These are phyloP conservation scores for Capsicum rhomboideum DNA, from an alignment of 257 asterid genomes.

Conservation along the genomic window DNA sequence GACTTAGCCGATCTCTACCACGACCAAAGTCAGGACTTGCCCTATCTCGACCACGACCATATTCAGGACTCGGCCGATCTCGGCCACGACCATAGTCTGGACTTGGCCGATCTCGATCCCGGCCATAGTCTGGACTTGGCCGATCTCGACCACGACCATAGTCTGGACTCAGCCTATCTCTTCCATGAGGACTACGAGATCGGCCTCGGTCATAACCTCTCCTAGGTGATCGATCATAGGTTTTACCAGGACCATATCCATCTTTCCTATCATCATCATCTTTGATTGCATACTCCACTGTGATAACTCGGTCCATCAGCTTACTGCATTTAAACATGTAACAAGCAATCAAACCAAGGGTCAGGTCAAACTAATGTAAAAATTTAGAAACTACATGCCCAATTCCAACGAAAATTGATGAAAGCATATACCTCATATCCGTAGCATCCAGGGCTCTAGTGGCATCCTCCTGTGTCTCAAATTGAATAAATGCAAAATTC, in stretches of 20 bases:
- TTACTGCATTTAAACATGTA: slow-evolving; percentile 37
- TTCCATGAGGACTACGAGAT: slow-evolving; percentile 52
- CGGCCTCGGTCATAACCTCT: slow-evolving; percentile 51
- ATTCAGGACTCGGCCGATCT: slow-evolving; percentile 26
- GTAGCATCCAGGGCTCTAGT: slow-evolving; percentile 76
- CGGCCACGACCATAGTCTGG: slow-evolving; percentile 19
- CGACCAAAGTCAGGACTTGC: slow-evolving; percentile 23
- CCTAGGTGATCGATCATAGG: slow-evolving; percentile 54
- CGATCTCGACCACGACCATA: slow-evolving; percentile 56
- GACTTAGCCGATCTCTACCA: slow-evolving; percentile 28
- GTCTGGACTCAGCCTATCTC: slow-evolving; percentile 73
- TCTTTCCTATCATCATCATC: slow-evolving; percentile 64
- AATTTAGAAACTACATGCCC: background rate
- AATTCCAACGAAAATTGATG: background rate
- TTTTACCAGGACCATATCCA: slow-evolving; percentile 55
- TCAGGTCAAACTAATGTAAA: background rate
- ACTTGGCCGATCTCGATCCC: slow-evolving; percentile 24
- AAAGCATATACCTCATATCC: slow-evolving; percentile 45
- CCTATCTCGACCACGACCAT: slow-evolving; percentile 12
- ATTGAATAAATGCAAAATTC: slow-evolving; percentile 77
- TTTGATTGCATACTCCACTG: slow-evolving; percentile 65
- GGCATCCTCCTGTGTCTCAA: slow-evolving; percentile 64
- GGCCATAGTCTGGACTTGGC: slow-evolving; percentile 56
- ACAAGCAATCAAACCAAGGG: background rate
- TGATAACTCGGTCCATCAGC: slow-evolving; percentile 60